Evolutionary conservation across 2,329 filamentous ascomycete genomes (phyloP).

Genomic region (Rhinocladiella mackenziei): DNA sequence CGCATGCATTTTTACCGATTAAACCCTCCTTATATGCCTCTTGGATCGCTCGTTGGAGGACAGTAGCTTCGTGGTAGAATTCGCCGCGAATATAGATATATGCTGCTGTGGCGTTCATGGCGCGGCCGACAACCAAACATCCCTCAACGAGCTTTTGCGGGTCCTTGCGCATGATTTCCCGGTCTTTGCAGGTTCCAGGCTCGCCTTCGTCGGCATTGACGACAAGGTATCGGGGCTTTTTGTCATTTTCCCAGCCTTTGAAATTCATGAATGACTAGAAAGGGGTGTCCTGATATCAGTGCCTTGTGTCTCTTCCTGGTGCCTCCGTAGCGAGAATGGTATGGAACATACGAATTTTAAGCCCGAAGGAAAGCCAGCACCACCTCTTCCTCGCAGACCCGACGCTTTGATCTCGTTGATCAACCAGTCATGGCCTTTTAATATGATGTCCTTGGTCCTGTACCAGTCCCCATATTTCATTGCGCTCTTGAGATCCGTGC

Average conservation of each 20-base stretch:
- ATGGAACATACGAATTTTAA: slow-evolving; percentile 84
- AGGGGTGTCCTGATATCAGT: slow-evolving; percentile 14
- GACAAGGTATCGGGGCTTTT: slow-evolving; percentile 89
- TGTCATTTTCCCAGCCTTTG: slow-evolving; percentile 99
- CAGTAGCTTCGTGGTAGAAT: slow-evolving; percentile 91
- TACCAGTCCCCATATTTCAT: slow-evolving; percentile 99
- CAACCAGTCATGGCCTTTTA: slow-evolving; percentile 98
- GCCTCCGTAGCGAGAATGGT: slow-evolving; percentile 24
- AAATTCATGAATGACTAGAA: slow-evolving; percentile 98
- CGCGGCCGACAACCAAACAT: slow-evolving; percentile 89
- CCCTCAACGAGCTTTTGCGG: slow-evolving; percentile 98
- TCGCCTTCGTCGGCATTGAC: slow-evolving; percentile 99
- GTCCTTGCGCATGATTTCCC: slow-evolving; percentile 99
- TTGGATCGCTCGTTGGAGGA: slow-evolving; percentile 92
- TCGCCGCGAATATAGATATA: slow-evolving; percentile 99
- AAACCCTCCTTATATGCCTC: slow-evolving; percentile 92
- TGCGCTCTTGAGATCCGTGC: slow-evolving; percentile 83
- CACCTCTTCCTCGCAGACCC: slow-evolving; percentile 89
- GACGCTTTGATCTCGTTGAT: slow-evolving; percentile 97
- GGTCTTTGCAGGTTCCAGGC: slow-evolving; percentile 98
- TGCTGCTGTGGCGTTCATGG: slow-evolving; percentile 97
- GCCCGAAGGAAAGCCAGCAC: slow-evolving; percentile 95
- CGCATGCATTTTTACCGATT: slow-evolving; percentile 97
- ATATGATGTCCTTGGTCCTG: slow-evolving; percentile 96
- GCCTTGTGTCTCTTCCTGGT: slow-evolving; percentile 12